Conservation (phyloP, 1,284 basidiomycete genomes). For the Sporisorium scitamineum region DNA sequence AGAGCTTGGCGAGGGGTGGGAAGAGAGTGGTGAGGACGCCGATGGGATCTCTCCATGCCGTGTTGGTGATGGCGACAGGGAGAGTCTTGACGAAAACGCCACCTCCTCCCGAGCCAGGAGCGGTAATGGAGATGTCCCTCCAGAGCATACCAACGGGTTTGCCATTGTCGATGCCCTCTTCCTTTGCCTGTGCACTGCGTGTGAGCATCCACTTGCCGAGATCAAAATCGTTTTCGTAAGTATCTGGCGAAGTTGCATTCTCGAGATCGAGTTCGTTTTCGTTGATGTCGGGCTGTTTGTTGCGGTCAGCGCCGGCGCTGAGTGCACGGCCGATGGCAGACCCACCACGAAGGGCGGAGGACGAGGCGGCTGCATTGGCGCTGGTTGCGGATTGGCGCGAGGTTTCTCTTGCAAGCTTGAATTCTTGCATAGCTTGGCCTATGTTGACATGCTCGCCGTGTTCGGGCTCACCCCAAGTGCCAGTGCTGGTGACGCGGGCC, state of each 20-base stretch:
- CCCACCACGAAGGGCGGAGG: slow-evolving; percentile 12
- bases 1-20: slow-evolving; percentile 34
- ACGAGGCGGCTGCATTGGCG: slow-evolving; percentile 7
- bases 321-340: slow-evolving; percentile 23
- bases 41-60: slow-evolving; percentile 54
- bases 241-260: slow-evolving; percentile 4
- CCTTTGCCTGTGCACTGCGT: slow-evolving; percentile 39
- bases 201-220: slow-evolving; percentile 53
- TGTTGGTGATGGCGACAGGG: slow-evolving; percentile 57
- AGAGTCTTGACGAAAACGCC: slow-evolving; percentile 61
- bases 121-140: slow-evolving; percentile 51
- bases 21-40: slow-evolving; percentile 48
- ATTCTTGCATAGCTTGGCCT: slow-evolving; percentile 45
- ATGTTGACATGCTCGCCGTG: slow-evolving; percentile 52
- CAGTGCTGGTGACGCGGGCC: slow-evolving; percentile 25
- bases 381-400: slow-evolving; percentile 12
- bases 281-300: slow-evolving; percentile 22
- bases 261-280: slow-evolving; percentile 27
- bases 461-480: slow-evolving; percentile 55
- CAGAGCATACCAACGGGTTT: slow-evolving; percentile 63
- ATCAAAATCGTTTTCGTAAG: slow-evolving; percentile 45
- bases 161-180: slow-evolving; percentile 44
- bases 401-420: slow-evolving; percentile 40
- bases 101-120: slow-evolving; percentile 50
- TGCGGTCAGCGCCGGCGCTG: slow-evolving; percentile 15